phyloP scores from a whole-genome alignment of 1,284 basidiomycete genomes.

The Moniliella sp. region DNA sequence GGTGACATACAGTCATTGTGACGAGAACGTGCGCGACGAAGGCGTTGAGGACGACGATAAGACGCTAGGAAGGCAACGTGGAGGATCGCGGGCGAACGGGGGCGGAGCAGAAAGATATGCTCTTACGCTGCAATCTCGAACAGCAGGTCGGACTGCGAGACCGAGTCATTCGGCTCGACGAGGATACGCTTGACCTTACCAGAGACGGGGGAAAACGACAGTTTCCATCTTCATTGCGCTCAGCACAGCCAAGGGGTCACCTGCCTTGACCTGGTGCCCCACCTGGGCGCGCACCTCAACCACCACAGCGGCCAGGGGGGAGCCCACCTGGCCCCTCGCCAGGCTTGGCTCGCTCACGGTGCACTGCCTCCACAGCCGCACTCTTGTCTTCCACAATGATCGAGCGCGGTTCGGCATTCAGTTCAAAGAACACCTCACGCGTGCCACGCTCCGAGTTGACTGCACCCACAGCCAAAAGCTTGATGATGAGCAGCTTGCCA shows the following conservation, averaged over 20 bases:
- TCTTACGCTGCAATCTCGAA: too few species aligned
- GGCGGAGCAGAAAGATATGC: too few species aligned
- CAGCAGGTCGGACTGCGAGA: conserved; percentile 65
- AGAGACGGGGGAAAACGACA: conserved; percentile 77
- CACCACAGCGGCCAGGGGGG: conserved; percentile 63
- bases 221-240: conserved; percentile 51
- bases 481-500: conserved; percentile 81
- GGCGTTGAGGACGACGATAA: too few species aligned
- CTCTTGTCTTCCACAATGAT: conserved; percentile 69
- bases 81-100: too few species aligned
- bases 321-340: conserved; percentile 87
- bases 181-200: conserved; percentile 80
- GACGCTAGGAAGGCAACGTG: too few species aligned
- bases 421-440: conserved; percentile 91
- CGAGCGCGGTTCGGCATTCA: conserved; percentile 29
- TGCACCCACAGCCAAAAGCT: conserved; percentile 83
- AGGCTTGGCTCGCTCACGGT: conserved; percentile 71
- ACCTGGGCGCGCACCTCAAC: conserved; percentile 93
- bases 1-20: too few species aligned
- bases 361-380: conserved; percentile 72
- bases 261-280: conserved; percentile 86
- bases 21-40: too few species aligned
- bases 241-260: conserved; percentile 57
- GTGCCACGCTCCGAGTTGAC: conserved; percentile 75
- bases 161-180: conserved; percentile 60